phyloP scores from a whole-genome alignment of 495 filamentous ascomycete species.

The Bombardia bombarda region DNA sequence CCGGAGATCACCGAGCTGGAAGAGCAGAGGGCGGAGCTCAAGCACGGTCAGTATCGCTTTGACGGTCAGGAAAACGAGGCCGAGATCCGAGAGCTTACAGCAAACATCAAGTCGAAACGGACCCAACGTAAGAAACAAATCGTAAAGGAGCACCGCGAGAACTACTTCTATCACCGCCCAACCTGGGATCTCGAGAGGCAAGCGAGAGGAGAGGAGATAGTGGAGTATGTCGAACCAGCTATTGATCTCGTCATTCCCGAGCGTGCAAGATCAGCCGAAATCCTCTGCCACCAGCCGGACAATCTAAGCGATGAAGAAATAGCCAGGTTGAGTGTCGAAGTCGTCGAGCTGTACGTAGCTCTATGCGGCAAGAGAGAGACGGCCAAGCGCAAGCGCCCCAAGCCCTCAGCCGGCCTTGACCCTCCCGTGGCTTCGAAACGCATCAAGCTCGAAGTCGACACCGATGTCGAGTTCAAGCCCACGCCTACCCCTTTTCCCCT shows the following conservation, averaged over 20 bases:
- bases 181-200: slow-evolving; percentile 19
- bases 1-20: slow-evolving; percentile 16
- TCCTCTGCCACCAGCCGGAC: background rate
- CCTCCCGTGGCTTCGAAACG: too few species aligned
- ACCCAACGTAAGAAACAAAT: slow-evolving; percentile 6
- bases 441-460: too few species aligned
- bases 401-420: too few species aligned
- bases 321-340: too few species aligned
- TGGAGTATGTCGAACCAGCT: slow-evolving; percentile 1
- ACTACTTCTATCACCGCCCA: slow-evolving; percentile 11
- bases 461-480: too few species aligned
- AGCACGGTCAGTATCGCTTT: slow-evolving; percentile 10
- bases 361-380: too few species aligned
- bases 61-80: slow-evolving; percentile 2
- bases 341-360: too few species aligned
- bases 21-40: slow-evolving; percentile 10
- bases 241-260: background rate
- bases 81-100: slow-evolving; percentile 2
- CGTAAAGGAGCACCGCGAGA: slow-evolving; percentile 8
- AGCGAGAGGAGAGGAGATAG: slow-evolving; percentile 1
- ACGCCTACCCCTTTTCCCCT: too few species aligned
- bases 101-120: slow-evolving; percentile 2
- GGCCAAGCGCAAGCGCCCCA: too few species aligned
- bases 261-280: background rate
- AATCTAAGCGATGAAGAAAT: too few species aligned